Base-by-base conservation (phyloP, 2,329 filamentous ascomycete species). In the Dactylonectria macrodidyma region DNA sequence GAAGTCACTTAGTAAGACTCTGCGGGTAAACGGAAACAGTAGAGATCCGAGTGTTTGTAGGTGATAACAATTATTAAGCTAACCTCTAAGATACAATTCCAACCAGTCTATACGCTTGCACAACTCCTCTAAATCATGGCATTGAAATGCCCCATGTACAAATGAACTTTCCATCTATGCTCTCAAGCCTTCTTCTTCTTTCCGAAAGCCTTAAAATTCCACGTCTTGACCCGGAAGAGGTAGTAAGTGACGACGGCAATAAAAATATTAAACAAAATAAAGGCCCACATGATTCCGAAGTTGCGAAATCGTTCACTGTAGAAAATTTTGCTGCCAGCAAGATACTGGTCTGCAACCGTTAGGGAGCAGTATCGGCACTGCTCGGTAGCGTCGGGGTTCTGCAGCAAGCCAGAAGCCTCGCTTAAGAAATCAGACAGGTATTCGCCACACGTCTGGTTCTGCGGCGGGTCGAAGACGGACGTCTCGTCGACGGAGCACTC, bases 351-450 rank as follows among this genome's bases (percentile, higher is more conserved):
- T 2, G 90, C 91, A 30, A 79, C 82, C 2, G 77, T 80, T 72
- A 90, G 89, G 1, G 86, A 84, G 76, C 92, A 93, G 80, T 92
- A 93, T 72, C 86, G 83, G 80, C 92, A 94, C 24, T 82, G 81
- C 0, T 77, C 73, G 0, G 82, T 88, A 2, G 85, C 88, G 5
- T 83, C 74, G 0, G 86, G 84, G 73, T 93, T 89, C 65, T 89
- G 81, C 36, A 93, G 82, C 68, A 86, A 86, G 0, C 91, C 91
- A 6, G 52, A 6, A 11, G 52, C 52, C 5, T 38, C 22, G 26
- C 33, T 38, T 14, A 55, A 24, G n/a, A 55, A 55, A 10, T 11
- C 26, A 24, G 24, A 33, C 12, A 55, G 52, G n/a, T 55, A 55
- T n/a, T 55, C 52, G 26, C 52, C 52, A 38, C 52, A 55, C 9